Base-by-base conservation (phyloP, 2,329 filamentous ascomycete species). In the Talaromyces sp. region DNA sequence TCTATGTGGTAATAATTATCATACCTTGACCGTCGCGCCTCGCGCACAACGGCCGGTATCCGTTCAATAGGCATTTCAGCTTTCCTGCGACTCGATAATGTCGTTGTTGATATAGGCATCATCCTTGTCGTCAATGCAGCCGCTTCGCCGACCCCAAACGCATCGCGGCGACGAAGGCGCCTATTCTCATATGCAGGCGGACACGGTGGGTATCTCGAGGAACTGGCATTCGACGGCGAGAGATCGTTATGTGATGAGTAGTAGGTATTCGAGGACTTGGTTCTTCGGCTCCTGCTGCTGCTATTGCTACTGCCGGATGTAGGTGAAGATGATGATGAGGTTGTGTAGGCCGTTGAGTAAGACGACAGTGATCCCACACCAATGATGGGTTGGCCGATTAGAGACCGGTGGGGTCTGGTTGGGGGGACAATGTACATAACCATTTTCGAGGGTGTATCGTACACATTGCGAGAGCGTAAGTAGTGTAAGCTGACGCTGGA, bases 371-470 rank as follows among this genome's bases (percentile, higher is more conserved):
- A 63, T 37, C 61, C 61, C 50, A 49, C 50, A 5, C 61, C 61
- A n/a, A 63, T 63, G 31, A 63, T 63, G 14, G 61, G 61, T 35
- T 63, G 61, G 11, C 61, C 61, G 61, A 63, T 63, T n/a, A 63
- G 31, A 57, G 61, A 63, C 39, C 61, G 61, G 27, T 63, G 61
- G 16, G 61, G 61, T 39, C 61, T 57, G 16, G 52, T 57, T 14
- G 61, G 50, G 19, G 61, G 61, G 31, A 63, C 61, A 47, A 63
- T 63, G 39, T 63, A 63, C 61, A 63, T 63, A 63, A 63, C 61
- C 61, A 63, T 63, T 45, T 63, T 63, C 2, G 50, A 57, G 14
- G 13, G 31, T 13, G 16, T 19, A 13, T 16, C 2, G 33, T 33
- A 39, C 37, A 45, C 56, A 59, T 59, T 13, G 39, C 56, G 56